Percentiles rank a stretch among this genome's conserved stretches.
Evolutionary conservation across 202 grass and related monocot species (phyloP).

Genomic region (Sporobolus alterniflorus): DNA sequence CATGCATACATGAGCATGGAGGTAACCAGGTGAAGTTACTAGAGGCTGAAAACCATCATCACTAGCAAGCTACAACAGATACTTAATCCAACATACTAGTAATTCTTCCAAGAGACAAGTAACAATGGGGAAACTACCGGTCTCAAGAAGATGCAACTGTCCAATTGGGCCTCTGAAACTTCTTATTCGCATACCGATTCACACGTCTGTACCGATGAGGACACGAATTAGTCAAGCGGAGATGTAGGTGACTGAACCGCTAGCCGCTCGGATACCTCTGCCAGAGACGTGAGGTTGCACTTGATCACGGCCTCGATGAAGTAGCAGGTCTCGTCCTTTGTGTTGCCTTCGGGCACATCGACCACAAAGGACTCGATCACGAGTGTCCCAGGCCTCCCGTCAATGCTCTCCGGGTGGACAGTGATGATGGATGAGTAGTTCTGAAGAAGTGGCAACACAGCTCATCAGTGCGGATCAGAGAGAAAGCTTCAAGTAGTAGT

Average conservation of each 20-base stretch:
- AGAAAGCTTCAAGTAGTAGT: constrained; percentile 18
- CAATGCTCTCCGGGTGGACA: constrained; percentile 79
- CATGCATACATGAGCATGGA: constrained; percentile 43
- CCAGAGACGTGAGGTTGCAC: constrained; percentile 89
- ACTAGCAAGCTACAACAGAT: constrained; percentile 38
- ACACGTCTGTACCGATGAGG: not conserved
- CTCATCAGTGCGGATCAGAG: constrained; percentile 33
- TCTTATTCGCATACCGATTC: constrained; percentile 37
- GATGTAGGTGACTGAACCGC: constrained; percentile 53
- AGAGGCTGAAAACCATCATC: constrained; percentile 41
- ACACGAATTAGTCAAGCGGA: constrained; percentile 41
- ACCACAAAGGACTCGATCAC: constrained; percentile 93
- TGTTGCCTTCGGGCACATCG: constrained; percentile 89
- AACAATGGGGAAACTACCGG: constrained; percentile 32
- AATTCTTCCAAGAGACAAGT: constrained; percentile 34
- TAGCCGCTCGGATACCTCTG: constrained; percentile 69
- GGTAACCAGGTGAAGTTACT: too few species aligned
- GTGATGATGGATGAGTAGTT: constrained; percentile 97
- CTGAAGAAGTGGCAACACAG: constrained; percentile 47
- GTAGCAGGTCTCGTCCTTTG: constrained; percentile 87
- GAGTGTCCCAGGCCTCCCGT: constrained; percentile 71
- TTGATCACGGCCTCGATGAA: constrained; percentile 95
- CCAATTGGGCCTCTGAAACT: constrained; percentile 43
- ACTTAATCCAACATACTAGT: constrained; percentile 47
- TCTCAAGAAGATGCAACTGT: constrained; percentile 43